Conservation (phyloP, 2,329 filamentous ascomycete genomes). For the Fusarium nanum region DNA sequence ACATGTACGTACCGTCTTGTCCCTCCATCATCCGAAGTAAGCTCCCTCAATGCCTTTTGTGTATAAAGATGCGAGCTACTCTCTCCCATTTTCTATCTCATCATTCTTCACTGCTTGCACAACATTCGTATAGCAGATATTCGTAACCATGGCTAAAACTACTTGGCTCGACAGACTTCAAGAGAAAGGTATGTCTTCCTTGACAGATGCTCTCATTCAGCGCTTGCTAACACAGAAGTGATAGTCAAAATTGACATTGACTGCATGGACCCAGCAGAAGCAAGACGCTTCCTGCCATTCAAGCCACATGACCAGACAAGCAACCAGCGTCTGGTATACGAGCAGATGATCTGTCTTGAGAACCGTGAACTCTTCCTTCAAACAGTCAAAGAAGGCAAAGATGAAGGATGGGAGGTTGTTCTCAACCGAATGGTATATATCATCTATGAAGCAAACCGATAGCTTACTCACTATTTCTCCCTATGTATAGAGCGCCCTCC, state of each 20-base stretch:
- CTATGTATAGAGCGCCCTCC: background rate
- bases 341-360: conserved; percentile 16
- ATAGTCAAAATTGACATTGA: conserved; percentile 13
- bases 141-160: background rate
- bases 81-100: background rate
- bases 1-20: background rate
- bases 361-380: conserved; percentile 2
- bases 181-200: background rate
- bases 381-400: conserved; percentile 5
- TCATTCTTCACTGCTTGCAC: rapidly evolving
- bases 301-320: conserved; percentile 18
- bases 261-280: conserved; percentile 13
- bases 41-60: background rate
- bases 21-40: rapidly evolving
- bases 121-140: rapidly evolving
- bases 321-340: conserved; percentile 17
- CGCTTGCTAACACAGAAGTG: rapidly evolving
- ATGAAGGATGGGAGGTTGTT: conserved; percentile 3
- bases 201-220: rapidly evolving
- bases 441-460: rapidly evolving
- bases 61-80: background rate
- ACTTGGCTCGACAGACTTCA: conserved; percentile 17
- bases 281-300: conserved; percentile 2
- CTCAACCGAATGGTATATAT: background rate
- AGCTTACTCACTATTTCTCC: background rate